These are phyloP conservation scores for Boletales sp. DNA, from an alignment of 768 basidiomycete species.

Conservation along the genomic window DNA sequence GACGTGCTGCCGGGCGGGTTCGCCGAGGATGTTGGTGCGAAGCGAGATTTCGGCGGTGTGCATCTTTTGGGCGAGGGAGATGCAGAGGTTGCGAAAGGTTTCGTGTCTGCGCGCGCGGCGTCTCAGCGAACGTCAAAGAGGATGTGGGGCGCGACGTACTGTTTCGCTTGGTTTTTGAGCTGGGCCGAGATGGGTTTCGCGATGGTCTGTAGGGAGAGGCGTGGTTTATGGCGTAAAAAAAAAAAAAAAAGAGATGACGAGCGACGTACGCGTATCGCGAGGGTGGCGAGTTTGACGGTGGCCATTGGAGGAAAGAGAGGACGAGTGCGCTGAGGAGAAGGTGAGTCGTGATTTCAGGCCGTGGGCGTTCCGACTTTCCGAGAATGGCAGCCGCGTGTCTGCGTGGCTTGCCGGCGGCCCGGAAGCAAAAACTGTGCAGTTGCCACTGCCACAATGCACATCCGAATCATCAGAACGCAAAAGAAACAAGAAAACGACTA, in stretches of 20 bases:
- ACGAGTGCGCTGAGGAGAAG: no score
- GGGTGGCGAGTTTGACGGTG: slow-evolving; percentile 67
- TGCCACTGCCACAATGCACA: no score
- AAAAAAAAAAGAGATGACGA: not conserved
- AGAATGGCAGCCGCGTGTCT: no score
- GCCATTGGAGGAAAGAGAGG: slow-evolving; percentile 46
- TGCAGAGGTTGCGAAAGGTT: slow-evolving; percentile 65
- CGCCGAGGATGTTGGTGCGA: slow-evolving; percentile 73
- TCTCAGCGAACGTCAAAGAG: not conserved
- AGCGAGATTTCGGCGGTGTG: slow-evolving; percentile 70
- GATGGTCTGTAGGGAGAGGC: slow-evolving; percentile 50
- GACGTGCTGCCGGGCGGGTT: slow-evolving; percentile 60
- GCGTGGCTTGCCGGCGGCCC: no score
- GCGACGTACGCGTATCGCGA: slow-evolving; percentile 63
- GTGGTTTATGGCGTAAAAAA: not conserved
- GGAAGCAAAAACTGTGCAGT: no score
- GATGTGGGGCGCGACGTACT: slow-evolving; percentile 42
- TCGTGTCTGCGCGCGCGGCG: slow-evolving; percentile 51
- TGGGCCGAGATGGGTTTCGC: slow-evolving; percentile 76
- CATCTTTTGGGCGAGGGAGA: slow-evolving; percentile 71
- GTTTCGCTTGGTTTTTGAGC: slow-evolving; percentile 66
- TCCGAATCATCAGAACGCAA: no score
- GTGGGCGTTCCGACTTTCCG: not conserved
- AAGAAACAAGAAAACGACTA: no score
- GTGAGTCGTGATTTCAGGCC: not conserved